These are phyloP conservation scores for Aspergillus ibericus DNA, from an alignment of 2,329 filamentous ascomycete genomes.

Conservation along the genomic window DNA sequence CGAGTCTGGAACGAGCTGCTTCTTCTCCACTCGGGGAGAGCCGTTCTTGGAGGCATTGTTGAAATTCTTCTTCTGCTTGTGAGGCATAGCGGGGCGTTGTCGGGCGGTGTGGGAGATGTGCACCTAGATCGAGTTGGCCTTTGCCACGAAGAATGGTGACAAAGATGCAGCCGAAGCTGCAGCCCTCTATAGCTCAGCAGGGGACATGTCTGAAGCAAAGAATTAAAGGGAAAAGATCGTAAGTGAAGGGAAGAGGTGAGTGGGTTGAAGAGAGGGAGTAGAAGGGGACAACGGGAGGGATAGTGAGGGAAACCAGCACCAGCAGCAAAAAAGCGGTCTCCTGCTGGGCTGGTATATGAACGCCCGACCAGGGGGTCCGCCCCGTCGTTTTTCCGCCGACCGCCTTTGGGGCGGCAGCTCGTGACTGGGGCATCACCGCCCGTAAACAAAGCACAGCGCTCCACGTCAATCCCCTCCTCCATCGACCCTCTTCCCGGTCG, in stretches of 20 bases:
- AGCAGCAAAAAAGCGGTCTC: conserved; percentile 21
- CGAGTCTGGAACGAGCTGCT: conserved; percentile 25
- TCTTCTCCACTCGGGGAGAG: conserved; percentile 38
- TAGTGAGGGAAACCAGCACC: background rate
- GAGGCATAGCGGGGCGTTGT: conserved; percentile 45
- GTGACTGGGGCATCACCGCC: background rate
- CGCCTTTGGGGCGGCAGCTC: conserved; percentile 13
- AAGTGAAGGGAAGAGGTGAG: conserved; percentile 4
- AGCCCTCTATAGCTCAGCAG: conserved; percentile 38
- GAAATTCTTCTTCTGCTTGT: conserved; percentile 46
- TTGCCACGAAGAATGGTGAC: conserved; percentile 32
- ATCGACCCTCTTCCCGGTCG: conserved; percentile 8
- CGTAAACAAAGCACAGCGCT: conserved; percentile 39
- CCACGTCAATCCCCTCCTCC: conserved; percentile 25
- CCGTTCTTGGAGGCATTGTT: conserved; percentile 33
- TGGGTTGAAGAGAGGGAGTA: background rate
- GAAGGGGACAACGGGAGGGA: background rate
- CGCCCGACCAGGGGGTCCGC: conserved; percentile 4
- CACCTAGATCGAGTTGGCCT: conserved; percentile 28
- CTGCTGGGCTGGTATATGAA: background rate
- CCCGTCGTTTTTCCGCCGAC: conserved; percentile 26
- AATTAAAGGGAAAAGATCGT: background rate
- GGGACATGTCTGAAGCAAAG: conserved; percentile 27
- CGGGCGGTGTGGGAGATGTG: conserved; percentile 28
- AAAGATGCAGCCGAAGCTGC: conserved; percentile 47